phyloP scores from a whole-genome alignment of 2,329 filamentous ascomycete genomes.

The Fusarium pseudoanthophilum region DNA sequence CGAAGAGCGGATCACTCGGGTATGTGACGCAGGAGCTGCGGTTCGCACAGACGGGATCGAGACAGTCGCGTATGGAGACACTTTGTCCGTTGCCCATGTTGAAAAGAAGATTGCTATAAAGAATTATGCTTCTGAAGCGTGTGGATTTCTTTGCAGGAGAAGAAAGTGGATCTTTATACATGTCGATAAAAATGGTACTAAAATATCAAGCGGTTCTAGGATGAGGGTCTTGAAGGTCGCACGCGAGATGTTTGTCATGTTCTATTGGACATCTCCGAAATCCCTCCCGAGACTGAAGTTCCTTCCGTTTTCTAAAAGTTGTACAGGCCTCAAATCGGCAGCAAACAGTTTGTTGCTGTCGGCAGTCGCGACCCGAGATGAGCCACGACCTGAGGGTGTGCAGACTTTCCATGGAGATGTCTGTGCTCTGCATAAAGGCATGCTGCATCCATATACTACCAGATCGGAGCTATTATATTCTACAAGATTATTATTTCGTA shows the following conservation, averaged over 20 bases:
- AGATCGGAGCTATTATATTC: rapidly evolving
- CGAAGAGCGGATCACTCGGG: conserved; percentile 55
- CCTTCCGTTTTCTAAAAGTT: neutral
- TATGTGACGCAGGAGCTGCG: conserved; percentile 60
- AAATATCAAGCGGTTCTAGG: neutral
- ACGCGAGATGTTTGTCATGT: neutral
- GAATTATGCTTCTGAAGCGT: too few relatives aligned
- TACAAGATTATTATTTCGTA: neutral
- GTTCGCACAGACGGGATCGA: conserved; percentile 58
- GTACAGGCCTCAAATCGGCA: neutral
- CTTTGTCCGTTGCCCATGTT: conserved; percentile 58
- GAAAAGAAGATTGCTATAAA: neutral
- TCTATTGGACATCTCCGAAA: neutral
- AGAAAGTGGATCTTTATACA: neutral
- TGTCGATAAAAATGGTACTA: neutral
- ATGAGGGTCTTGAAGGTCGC: neutral
- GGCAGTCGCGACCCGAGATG: neutral
- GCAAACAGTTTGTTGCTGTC: neutral
- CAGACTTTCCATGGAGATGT: neutral
- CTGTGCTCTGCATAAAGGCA: neutral
- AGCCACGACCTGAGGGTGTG: neutral
- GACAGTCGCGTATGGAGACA: conserved; percentile 56
- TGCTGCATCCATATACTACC: neutral
- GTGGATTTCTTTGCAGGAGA: neutral
- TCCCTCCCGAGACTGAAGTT: neutral